Evolutionary conservation across 176 grass and related monocot genomes (phyloP), one percentile per base, ranked within the genome.

Genomic region (Leersia perrieri): DNA sequence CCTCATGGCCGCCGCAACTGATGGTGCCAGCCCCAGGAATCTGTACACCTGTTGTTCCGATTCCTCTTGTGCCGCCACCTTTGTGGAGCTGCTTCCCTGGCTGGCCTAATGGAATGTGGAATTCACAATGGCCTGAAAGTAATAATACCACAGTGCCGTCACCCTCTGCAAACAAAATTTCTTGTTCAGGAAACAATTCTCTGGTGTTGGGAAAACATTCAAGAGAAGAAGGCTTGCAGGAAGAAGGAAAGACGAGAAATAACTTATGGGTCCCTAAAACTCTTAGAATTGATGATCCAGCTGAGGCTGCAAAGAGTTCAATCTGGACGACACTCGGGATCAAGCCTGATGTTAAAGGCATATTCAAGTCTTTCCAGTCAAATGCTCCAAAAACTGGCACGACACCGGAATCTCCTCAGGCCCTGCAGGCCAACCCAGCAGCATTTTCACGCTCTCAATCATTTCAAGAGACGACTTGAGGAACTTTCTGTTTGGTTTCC

Each of bases 301-400:
- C 81, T 39, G 90, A 93, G 68, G 92, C 86, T 0, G 84, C 88
- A 34, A 95, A 93, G 86, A 98, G 88, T 86, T 93, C 84, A 14
- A 88, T 98, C 84, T 86, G 86, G 88, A 55, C 85, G 27, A 82
- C 84, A 76, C 93, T 90, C n/a, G 88, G 95, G 35, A 93, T 98
- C 79, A 93, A 93, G 80, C 74, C 69, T 86, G 88, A 87, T 8
- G 81, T 93, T 33, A 84, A 68, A 71, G 58, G 81, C 44, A 51
- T 91, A 27, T 81, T 91, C 58, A 88, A 93, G 75, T 75, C 85
- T 66, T 85, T 90, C 73, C 77, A 82, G 38, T 64, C 77, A 11
- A 85, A 91, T 65, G 60, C 58, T 45, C 73, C 51, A n/a, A 68
- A 74, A 42, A 68, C 65, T 67, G 82, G 60, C 62, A 62, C 68